Conservation (phyloP, 2,329 filamentous ascomycete genomes). For the Lachnum nothofagi region DNA sequence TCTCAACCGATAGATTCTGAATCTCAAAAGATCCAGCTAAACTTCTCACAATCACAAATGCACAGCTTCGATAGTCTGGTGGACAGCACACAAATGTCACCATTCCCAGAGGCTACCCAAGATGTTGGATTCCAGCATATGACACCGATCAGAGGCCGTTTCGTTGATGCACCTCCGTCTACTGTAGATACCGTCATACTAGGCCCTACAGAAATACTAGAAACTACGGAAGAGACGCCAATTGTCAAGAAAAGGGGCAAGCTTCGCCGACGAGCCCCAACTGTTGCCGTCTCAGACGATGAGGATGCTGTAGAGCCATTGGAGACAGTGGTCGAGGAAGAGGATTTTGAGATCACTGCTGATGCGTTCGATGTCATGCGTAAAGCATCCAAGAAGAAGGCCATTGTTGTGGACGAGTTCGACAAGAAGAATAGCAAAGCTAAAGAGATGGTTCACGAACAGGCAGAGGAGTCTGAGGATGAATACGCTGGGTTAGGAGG, state of each 20-base stretch:
- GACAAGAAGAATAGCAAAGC: slow-evolving; percentile 85
- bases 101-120: slow-evolving; percentile 72
- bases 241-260: slow-evolving; percentile 57
- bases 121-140: slow-evolving; percentile 71
- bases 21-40: slow-evolving; percentile 43
- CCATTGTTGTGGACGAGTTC: slow-evolving; percentile 51
- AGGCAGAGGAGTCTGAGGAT: slow-evolving; percentile 95
- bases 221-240: slow-evolving; percentile 57
- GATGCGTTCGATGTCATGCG: slow-evolving; percentile 53
- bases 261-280: slow-evolving; percentile 43
- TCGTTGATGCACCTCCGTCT: slow-evolving; percentile 58
- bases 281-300: slow-evolving; percentile 39
- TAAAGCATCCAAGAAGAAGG: slow-evolving; percentile 57
- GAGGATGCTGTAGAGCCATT: slow-evolving; percentile 23
- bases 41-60: slow-evolving; percentile 57
- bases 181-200: slow-evolving; percentile 65
- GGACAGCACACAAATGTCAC: slow-evolving; percentile 59
- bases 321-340: slow-evolving; percentile 23
- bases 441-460: slow-evolving; percentile 81
- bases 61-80: slow-evolving; percentile 55
- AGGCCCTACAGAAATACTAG: slow-evolving; percentile 34
- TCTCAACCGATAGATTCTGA: slow-evolving; percentile 37
- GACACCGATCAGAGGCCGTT: slow-evolving; percentile 65
- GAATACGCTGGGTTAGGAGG: slow-evolving; percentile 95
- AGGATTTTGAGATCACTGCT: slow-evolving; percentile 36